phyloP scores from a whole-genome alignment of 78 protist species.

The Dictyostelium brefeldianum region DNA sequence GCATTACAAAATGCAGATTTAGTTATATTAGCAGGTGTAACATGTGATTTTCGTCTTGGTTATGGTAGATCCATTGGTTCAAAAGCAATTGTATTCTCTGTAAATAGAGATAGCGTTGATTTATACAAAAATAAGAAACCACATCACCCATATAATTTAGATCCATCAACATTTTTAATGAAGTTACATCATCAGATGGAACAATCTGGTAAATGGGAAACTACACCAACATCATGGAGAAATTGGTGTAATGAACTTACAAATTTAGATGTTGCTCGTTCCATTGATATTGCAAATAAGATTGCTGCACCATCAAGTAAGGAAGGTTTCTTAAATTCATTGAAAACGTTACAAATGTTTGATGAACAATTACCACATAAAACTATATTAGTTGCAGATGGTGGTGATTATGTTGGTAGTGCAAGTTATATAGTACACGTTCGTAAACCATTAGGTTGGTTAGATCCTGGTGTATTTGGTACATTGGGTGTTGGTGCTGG shows the following conservation, averaged over 20 bases:
- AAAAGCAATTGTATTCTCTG: constrained; percentile 48
- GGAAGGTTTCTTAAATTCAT: constrained; percentile 57
- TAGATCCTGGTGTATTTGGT: constrained; percentile 92
- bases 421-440: constrained; percentile 87
- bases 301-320: neutral
- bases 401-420: constrained; percentile 91
- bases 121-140: constrained; percentile 81
- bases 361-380: constrained; percentile 38
- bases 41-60: constrained; percentile 88
- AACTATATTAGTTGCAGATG: constrained; percentile 86
- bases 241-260: constrained; percentile 39
- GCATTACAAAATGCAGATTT: constrained; percentile 88
- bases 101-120: constrained; percentile 75
- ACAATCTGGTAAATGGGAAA: neutral
- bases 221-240: neutral
- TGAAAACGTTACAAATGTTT: constrained; percentile 41
- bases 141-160: constrained; percentile 43
- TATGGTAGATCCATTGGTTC: constrained; percentile 85
- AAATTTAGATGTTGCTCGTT: constrained; percentile 17
- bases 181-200: neutral
- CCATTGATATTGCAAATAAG: constrained; percentile 38
- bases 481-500: constrained; percentile 92
- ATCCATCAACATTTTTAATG: constrained; percentile 80
- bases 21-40: constrained; percentile 82
- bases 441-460: constrained; percentile 89